A percentile compares a stretch with the other conserved stretches of the same genome.
Evolutionary conservation across 192 early-diverging fungal species (phyloP).

Genomic region (Backusella macrospora): DNA sequence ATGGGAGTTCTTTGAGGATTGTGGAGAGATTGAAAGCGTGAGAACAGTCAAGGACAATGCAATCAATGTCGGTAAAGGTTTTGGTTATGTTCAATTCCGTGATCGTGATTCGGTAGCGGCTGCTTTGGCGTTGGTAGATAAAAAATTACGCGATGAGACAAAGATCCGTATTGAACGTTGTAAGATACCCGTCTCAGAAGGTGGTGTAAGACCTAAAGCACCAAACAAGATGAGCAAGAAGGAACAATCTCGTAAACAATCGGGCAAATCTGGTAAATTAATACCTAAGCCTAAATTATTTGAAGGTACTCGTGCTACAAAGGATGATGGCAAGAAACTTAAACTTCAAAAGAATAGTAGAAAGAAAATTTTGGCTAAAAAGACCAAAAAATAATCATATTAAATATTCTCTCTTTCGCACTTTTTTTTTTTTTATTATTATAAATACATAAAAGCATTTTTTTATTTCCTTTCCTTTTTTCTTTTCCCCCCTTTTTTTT

Average conservation of each 20-base stretch:
- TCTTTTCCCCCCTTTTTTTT: neutral
- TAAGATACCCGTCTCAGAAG: constrained; percentile 34
- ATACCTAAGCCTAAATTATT: constrained; percentile 37
- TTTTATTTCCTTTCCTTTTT: neutral
- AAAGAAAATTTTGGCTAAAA: constrained; percentile 17
- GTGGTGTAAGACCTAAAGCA: constrained; percentile 15
- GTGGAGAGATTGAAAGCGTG: constrained; percentile 78
- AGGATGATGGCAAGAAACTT: constrained; percentile 41
- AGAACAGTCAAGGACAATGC: constrained; percentile 80
- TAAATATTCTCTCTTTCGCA: neutral
- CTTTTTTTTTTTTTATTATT: constrained; percentile 4
- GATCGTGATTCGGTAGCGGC: constrained; percentile 74
- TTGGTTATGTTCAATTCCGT: constrained; percentile 90
- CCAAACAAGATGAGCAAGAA: constrained; percentile 12
- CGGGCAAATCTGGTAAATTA: constrained; percentile 36
- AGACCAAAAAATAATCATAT: constrained; percentile 21
- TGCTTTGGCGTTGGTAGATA: constrained; percentile 78
- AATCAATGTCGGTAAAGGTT: constrained; percentile 92
- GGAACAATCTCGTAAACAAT: constrained; percentile 30
- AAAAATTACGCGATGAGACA: constrained; percentile 60
- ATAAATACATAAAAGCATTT: neutral
- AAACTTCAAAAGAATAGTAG: constrained; percentile 25
- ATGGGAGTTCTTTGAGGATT: constrained; percentile 70
- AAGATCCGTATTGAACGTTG: constrained; percentile 66
- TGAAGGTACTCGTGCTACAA: constrained; percentile 58